These are phyloP conservation scores for Saccharomyces paradoxus DNA, from an alignment of 805 yeast species.

Conservation along the genomic window DNA sequence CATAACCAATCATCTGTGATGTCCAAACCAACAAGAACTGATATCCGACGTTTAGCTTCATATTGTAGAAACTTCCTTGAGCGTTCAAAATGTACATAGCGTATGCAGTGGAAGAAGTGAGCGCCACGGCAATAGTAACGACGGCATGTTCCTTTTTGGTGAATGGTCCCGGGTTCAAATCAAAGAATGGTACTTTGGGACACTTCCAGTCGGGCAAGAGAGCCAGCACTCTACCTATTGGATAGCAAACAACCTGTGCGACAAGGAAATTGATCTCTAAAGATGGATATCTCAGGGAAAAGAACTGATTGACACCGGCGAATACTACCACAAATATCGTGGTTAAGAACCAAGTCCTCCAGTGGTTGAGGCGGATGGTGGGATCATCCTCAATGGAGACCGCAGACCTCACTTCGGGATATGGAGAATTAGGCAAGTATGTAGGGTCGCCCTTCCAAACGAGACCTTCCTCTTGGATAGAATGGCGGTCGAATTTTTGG, in stretches of 20 bases:
- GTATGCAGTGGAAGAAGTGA: constrained; percentile 40
- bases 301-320: constrained; percentile 49
- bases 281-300: constrained; percentile 45
- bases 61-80: constrained; percentile 38
- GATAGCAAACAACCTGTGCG: constrained; percentile 47
- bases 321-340: constrained; percentile 45
- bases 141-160: constrained; percentile 47
- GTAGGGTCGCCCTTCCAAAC: constrained; percentile 23
- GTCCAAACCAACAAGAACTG: constrained; percentile 44
- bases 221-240: constrained; percentile 41
- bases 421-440: constrained; percentile 24
- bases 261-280: constrained; percentile 43
- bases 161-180: constrained; percentile 46
- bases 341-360: constrained; percentile 49
- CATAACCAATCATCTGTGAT: constrained; percentile 59
- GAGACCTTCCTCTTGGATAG: constrained; percentile 4
- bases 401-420: constrained; percentile 53
- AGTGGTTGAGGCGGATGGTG: constrained; percentile 40
- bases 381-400: constrained; percentile 48
- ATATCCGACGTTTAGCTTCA: constrained; percentile 40
- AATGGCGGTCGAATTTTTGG: background rate
- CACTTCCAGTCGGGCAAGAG: constrained; percentile 36
- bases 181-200: constrained; percentile 24
- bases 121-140: constrained; percentile 41
- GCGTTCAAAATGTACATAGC: constrained; percentile 51